These are phyloP conservation scores for Cryptococcus hybrid DNA, from an alignment of 1,284 basidiomycete genomes.

Conservation along the genomic window DNA sequence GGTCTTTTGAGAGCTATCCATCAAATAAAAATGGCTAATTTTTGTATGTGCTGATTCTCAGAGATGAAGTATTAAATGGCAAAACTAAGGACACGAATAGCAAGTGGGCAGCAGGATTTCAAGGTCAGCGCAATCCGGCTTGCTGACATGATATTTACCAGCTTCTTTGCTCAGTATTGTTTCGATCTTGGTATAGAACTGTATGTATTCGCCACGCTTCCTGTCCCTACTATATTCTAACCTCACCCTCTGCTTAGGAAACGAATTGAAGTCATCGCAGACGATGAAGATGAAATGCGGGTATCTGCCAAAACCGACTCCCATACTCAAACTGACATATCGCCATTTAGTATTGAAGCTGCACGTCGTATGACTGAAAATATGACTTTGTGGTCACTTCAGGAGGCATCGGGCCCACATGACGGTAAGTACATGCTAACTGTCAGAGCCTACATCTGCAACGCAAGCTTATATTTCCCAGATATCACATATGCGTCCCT, in stretches of 20 bases:
- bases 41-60: constrained; percentile 1
- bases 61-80: constrained; percentile 54
- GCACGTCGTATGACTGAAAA: constrained; percentile 71
- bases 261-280: constrained; percentile 86
- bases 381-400: constrained; percentile 88
- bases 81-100: constrained; percentile 73
- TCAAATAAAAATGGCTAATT: no score
- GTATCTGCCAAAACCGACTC: constrained; percentile 21
- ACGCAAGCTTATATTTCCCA: constrained; percentile 11
- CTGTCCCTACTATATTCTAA: not conserved
- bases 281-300: constrained; percentile 85
- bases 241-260: constrained; percentile 52
- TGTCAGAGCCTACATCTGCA: not conserved
- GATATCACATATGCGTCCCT: constrained; percentile 89
- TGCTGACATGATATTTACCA: constrained; percentile 17
- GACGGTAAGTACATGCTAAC: constrained; percentile 57
- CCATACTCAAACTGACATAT: not conserved
- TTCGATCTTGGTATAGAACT: constrained; percentile 84
- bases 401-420: constrained; percentile 78
- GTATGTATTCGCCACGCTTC: constrained; percentile 53
- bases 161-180: constrained; percentile 79
- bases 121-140: no score
- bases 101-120: constrained; percentile 32
- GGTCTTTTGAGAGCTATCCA: no score
- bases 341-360: constrained; percentile 66